Conservation (phyloP, 352 stramenopile species). For the Pseudoperonospora humuli region DNA sequence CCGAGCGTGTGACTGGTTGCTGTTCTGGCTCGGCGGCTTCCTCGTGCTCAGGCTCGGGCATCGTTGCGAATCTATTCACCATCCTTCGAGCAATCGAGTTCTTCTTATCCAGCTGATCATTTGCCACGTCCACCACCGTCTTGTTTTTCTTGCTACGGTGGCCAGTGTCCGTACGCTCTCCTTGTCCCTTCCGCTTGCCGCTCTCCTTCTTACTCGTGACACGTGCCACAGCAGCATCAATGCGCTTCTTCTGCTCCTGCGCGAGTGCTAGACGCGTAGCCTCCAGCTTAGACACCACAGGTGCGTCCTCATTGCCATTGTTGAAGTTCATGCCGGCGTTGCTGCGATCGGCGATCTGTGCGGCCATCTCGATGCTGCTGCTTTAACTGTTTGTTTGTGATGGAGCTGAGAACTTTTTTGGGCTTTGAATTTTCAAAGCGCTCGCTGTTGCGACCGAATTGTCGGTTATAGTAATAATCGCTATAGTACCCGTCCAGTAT, state of each 20-base stretch:
- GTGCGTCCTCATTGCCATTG: conserved; percentile 27
- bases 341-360: conserved; percentile 45
- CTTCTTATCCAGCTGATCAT: conserved; percentile 23
- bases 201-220: conserved; percentile 50
- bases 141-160: conserved; percentile 43
- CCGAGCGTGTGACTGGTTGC: conserved; percentile 15
- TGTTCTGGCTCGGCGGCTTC: conserved; percentile 6
- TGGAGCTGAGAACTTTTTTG: conserved; percentile 12
- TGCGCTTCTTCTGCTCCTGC: conserved; percentile 62
- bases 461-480: background rate
- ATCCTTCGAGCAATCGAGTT: conserved; percentile 38
- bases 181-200: conserved; percentile 51
- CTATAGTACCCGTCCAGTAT: background rate
- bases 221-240: conserved; percentile 51
- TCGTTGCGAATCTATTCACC: conserved; percentile 28
- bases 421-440: conserved; percentile 29
- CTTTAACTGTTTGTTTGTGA: conserved; percentile 15
- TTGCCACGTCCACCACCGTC: conserved; percentile 29
- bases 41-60: conserved; percentile 34
- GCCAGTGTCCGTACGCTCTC: conserved; percentile 29
- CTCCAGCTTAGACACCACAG: conserved; percentile 67
- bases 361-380: conserved; percentile 31
- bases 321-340: conserved; percentile 27
- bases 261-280: conserved; percentile 46
- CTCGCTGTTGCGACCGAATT: background rate